Conservation (phyloP, 2,329 filamentous ascomycete genomes). For the Bipolaris bicolor region DNA sequence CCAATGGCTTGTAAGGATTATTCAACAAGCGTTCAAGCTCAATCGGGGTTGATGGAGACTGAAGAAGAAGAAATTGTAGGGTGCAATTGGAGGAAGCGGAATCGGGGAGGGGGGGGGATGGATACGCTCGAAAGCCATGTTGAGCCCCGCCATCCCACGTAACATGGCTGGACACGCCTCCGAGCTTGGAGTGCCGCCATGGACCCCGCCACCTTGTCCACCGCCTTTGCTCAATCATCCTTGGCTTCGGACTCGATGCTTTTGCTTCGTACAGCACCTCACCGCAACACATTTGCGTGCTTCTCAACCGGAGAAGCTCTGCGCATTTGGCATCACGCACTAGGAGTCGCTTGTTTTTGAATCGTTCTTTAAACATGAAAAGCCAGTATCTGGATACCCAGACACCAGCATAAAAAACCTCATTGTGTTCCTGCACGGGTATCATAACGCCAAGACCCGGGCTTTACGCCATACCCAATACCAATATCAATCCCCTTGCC, state of each 20-base stretch:
- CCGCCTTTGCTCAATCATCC: not conserved
- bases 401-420: constrained; percentile 1
- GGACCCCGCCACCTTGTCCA: constrained; percentile 4
- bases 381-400: not conserved
- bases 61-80: not conserved
- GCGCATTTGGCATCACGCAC: not conserved
- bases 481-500: constrained; percentile 29
- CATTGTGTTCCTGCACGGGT: constrained; percentile 7
- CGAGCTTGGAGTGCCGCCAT: constrained; percentile 11
- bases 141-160: constrained; percentile 25
- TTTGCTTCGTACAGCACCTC: not conserved
- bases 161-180: constrained; percentile 9
- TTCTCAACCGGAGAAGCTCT: not conserved
- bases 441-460: constrained; percentile 6
- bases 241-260: not conserved
- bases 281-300: not conserved
- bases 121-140: constrained; percentile 9
- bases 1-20: constrained; percentile 15
- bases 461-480: not conserved
- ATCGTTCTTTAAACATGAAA: not conserved
- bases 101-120: constrained; percentile 8
- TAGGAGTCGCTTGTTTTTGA: not conserved
- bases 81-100: constrained; percentile 6
- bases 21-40: constrained; percentile 13
- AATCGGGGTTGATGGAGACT: not conserved